Percentiles rank a stretch among this genome's conserved stretches.
phyloP scores from a whole-genome alignment of 2,329 filamentous ascomycete genomes.

The Pseudogymnoascus sp. region DNA sequence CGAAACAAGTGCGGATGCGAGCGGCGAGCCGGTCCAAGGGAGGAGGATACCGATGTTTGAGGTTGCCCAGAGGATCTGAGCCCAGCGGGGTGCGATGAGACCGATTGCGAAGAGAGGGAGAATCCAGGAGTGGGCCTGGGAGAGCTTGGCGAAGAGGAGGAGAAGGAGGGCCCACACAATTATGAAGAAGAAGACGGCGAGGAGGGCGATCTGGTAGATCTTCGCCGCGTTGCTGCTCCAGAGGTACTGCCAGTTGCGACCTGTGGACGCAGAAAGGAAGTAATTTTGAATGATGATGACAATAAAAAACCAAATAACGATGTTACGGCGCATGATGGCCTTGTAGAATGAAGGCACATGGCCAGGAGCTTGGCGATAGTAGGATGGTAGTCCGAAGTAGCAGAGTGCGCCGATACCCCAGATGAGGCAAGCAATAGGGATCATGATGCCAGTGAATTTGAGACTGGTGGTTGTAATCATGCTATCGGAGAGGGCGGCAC shows the following conservation, averaged over 20 bases:
- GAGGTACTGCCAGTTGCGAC: slow-evolving; percentile 53
- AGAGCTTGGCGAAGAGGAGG: slow-evolving; percentile 44
- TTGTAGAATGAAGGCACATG: slow-evolving; percentile 58
- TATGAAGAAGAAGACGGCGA: slow-evolving; percentile 48
- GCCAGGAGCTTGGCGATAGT: slow-evolving; percentile 57
- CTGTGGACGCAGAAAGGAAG: slow-evolving; percentile 58
- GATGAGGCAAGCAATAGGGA: slow-evolving; percentile 50
- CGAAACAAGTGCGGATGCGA: slow-evolving; percentile 47
- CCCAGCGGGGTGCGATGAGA: slow-evolving; percentile 57
- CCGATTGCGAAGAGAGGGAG: slow-evolving; percentile 60
- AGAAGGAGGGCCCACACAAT: slow-evolving; percentile 48
- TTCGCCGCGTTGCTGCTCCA: slow-evolving; percentile 34
- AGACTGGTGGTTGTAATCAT: slow-evolving; percentile 16
- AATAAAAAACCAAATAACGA: slow-evolving; percentile 60
- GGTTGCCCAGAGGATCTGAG: slow-evolving; percentile 59
- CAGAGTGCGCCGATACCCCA: slow-evolving; percentile 49
- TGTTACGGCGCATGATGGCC: slow-evolving; percentile 53
- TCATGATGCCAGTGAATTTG: slow-evolving; percentile 38
- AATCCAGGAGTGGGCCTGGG: slow-evolving; percentile 56
- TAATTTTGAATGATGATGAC: slow-evolving; percentile 59
- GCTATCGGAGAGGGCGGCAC: slow-evolving; percentile 32
- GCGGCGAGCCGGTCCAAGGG: slow-evolving; percentile 51
- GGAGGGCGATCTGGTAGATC: slow-evolving; percentile 47
- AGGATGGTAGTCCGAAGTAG: slow-evolving; percentile 55
- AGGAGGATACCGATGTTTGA: slow-evolving; percentile 53